A percentile compares a stretch with the other conserved stretches of the same genome.
phyloP scores from a whole-genome alignment of 2,329 filamentous ascomycete species.

The Emmonsiellopsis sp. region DNA sequence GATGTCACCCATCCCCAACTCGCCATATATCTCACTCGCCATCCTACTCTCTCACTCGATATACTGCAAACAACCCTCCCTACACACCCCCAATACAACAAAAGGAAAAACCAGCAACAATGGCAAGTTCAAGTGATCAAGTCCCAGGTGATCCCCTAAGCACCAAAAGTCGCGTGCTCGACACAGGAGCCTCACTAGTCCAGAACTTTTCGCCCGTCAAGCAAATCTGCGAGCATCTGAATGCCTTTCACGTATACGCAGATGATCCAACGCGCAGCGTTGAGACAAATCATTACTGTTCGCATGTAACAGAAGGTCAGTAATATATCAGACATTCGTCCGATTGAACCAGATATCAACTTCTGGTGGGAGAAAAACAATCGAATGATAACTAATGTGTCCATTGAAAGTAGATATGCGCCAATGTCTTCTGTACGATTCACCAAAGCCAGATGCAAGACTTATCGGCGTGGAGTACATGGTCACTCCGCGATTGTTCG shows the following conservation, averaged over 20 bases:
- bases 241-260: constrained; percentile 81
- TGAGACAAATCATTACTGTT: constrained; percentile 78
- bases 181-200: no score
- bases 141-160: no score
- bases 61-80: no score
- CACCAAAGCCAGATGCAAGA: constrained; percentile 54
- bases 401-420: constrained; percentile 53
- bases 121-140: no score
- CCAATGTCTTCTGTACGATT: constrained; percentile 80
- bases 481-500: constrained; percentile 63
- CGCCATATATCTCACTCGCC: no score
- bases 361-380: background rate
- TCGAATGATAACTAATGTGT: background rate
- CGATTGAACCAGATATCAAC: constrained; percentile 7
- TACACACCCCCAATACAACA: no score
- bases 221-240: constrained; percentile 71
- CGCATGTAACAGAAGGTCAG: constrained; percentile 57
- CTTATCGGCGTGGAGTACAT: constrained; percentile 85
- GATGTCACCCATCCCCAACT: no score
- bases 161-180: no score
- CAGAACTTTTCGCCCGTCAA: constrained; percentile 59
- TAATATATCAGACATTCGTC: no score
- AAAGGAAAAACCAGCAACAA: no score
- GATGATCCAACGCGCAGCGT: constrained; percentile 59
- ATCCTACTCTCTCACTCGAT: no score